Percentiles rank a stretch among this genome's conserved stretches.
Conservation (phyloP, 305 asterid genomes). For the Fraxinus xanthoxyloides region DNA sequence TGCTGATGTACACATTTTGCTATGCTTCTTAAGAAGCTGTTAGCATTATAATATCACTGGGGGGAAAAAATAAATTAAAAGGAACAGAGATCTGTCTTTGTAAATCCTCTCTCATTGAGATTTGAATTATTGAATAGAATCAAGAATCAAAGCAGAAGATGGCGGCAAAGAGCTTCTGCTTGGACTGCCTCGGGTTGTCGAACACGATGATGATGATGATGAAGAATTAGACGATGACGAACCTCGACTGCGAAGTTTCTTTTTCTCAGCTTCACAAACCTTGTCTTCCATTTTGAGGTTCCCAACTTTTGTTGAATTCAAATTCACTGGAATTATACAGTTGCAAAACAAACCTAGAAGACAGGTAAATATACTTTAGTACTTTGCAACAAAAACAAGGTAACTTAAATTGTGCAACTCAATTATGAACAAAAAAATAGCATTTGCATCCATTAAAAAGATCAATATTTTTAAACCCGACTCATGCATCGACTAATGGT, state of each 20-base stretch:
- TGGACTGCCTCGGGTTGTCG: constrained; percentile 25
- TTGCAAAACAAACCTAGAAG: constrained; percentile 50
- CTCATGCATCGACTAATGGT: too few relatives aligned
- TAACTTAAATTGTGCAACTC: not conserved
- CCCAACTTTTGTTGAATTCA: constrained; percentile 53
- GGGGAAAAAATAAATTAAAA: constrained; percentile 10
- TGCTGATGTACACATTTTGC: constrained; percentile 36
- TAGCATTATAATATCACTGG: constrained; percentile 12
- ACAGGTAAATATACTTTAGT: not conserved
- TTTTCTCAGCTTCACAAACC: constrained; percentile 27
- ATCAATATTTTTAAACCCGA: not conserved
- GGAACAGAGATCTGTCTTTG: constrained; percentile 8
- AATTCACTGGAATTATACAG: constrained; percentile 54
- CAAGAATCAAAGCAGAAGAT: constrained; percentile 33
- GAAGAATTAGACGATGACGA: constrained; percentile 39
- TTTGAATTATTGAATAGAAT: constrained; percentile 28
- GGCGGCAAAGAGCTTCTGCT: constrained; percentile 34
- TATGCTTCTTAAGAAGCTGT: constrained; percentile 30
- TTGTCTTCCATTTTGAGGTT: constrained; percentile 44
- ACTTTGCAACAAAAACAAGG: not conserved
- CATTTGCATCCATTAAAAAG: not conserved
- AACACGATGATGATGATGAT: constrained; percentile 30
- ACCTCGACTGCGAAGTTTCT: constrained; percentile 42
- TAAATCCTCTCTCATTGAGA: constrained; percentile 17
- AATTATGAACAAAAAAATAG: not conserved